These are phyloP conservation scores for Lipomyces oligophaga DNA, from an alignment of 805 yeast genomes.

Conservation along the genomic window DNA sequence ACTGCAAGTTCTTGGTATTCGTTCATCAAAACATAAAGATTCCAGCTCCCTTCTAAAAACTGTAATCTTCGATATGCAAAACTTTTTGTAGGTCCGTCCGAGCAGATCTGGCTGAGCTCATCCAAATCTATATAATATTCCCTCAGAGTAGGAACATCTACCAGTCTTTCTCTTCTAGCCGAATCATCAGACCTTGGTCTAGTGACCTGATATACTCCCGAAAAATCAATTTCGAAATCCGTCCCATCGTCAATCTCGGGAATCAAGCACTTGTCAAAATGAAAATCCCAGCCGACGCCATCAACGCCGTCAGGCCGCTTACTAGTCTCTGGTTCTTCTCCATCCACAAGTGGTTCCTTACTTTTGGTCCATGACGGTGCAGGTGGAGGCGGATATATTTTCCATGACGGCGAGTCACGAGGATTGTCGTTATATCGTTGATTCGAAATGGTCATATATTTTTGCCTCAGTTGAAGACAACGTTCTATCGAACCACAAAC, in stretches of 20 bases:
- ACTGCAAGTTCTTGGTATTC: conserved; percentile 91
- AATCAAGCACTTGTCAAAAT: conserved; percentile 52
- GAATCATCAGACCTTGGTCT: neutral
- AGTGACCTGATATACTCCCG: conserved; percentile 67
- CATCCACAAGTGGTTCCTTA: conserved; percentile 45
- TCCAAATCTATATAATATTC: conserved; percentile 86
- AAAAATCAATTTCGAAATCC: conserved; percentile 49
- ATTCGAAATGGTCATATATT: conserved; percentile 64
- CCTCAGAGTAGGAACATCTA: conserved; percentile 60
- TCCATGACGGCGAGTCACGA: conserved; percentile 70
- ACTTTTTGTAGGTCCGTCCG: conserved; percentile 95
- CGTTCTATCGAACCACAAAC: conserved; percentile 40
- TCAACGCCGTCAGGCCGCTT: conserved; percentile 29
- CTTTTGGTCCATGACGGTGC: conserved; percentile 75
- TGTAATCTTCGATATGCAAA: conserved; percentile 92
- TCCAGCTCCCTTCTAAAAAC: conserved; percentile 96
- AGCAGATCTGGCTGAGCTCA: conserved; percentile 63
- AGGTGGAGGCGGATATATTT: conserved; percentile 89
- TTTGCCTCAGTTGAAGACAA: conserved; percentile 71
- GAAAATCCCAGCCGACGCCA: conserved; percentile 51
- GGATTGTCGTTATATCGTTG: conserved; percentile 82
- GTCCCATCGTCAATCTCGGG: conserved; percentile 47
- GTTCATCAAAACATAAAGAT: conserved; percentile 77
- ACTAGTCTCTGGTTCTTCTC: neutral
- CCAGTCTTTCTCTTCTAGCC: conserved; percentile 25